phyloP scores from a whole-genome alignment of 805 yeast genomes.

The Metschnikowia baotianmanensis region DNA sequence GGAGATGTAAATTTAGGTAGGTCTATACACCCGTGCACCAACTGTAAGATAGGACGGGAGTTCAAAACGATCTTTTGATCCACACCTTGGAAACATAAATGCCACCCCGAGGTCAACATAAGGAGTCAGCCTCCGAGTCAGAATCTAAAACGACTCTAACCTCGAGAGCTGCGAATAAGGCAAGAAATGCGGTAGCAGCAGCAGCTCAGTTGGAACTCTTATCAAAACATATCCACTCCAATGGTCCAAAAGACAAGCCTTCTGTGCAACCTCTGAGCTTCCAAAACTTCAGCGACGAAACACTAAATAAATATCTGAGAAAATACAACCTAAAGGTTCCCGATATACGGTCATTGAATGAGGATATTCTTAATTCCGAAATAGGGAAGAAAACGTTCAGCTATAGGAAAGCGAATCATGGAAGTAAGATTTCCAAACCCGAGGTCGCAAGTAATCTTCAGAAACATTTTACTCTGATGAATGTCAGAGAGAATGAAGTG shows the following conservation, averaged over 20 bases:
- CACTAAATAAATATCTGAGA: conserved; percentile 68
- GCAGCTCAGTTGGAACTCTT: conserved; percentile 70
- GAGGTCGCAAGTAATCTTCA: conserved; percentile 61
- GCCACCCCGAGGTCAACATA: conserved; percentile 21
- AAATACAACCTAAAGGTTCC: conserved; percentile 56
- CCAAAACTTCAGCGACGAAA: conserved; percentile 54
- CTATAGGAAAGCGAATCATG: conserved; percentile 23
- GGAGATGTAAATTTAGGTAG: too few species aligned
- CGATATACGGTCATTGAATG: conserved; percentile 62
- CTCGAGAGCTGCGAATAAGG: conserved; percentile 52
- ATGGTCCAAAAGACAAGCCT: conserved; percentile 62
- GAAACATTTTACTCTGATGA: conserved; percentile 59
- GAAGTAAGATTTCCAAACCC: conserved; percentile 50
- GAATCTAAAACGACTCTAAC: conserved; percentile 22
- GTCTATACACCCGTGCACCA: neutral
- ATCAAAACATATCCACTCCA: conserved; percentile 67
- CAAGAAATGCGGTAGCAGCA: conserved; percentile 57
- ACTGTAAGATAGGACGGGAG: neutral
- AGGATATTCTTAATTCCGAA: conserved; percentile 65
- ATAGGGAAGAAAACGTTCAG: conserved; percentile 67
- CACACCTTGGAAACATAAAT: too few species aligned
- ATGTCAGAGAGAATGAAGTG: conserved; percentile 77
- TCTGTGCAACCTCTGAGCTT: conserved; percentile 66
- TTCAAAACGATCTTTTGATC: too few species aligned
- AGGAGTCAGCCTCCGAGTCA: conserved; percentile 40